Base-by-base conservation (phyloP, 2,329 filamentous ascomycete species). In the Ophiostoma ulmi region DNA sequence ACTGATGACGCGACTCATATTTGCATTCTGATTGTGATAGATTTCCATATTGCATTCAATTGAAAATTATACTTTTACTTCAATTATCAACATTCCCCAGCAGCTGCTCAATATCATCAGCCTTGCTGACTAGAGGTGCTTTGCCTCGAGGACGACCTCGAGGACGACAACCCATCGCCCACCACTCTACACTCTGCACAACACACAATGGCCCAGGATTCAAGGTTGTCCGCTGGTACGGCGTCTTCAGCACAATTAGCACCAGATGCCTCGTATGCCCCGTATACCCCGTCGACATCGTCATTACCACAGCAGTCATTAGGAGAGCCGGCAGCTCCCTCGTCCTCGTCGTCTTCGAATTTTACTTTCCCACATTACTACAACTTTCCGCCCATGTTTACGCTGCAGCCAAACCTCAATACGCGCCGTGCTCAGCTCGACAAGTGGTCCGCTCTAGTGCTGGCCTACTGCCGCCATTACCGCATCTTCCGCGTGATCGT, bases 361-460 rank as follows among this genome's bases (percentile, higher is more conserved):
- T 89, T 89, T 79, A 70, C 75, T 55, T 90, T 88, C 79, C 88
- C 88, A 4, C 84, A 83, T 75, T 86, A 88, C 78, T 91, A 93
- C 85, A 82, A 83, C 81, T 94, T 93, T 83, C 92, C 92, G 0
- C 90, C 92, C 77, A 94, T 95, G 88, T 95, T 91, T 87, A 93
- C 91, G 70, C 88, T 88, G 70, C 92, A 95, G 80, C 87, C 89
- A 48, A 92, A 92, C 81, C 83, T 88, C 73, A 86, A 86, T 39
- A 94, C 91, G 11, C 89, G 86, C 77, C 87, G 90, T 80, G 88
- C 90, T 65, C 92, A 95, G 78, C 88, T 93, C 73, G 83, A 86
- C 72, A 94, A 94, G 80, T 99, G 95, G 95, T 89, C 91, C n/a
- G 80, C 87, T 41, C 87, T 97, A 20, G 88, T 98, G 77, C 92